These are phyloP conservation scores for Gaultheria prostrata DNA, from an alignment of 148 eudicot genomes.

Conservation along the genomic window DNA sequence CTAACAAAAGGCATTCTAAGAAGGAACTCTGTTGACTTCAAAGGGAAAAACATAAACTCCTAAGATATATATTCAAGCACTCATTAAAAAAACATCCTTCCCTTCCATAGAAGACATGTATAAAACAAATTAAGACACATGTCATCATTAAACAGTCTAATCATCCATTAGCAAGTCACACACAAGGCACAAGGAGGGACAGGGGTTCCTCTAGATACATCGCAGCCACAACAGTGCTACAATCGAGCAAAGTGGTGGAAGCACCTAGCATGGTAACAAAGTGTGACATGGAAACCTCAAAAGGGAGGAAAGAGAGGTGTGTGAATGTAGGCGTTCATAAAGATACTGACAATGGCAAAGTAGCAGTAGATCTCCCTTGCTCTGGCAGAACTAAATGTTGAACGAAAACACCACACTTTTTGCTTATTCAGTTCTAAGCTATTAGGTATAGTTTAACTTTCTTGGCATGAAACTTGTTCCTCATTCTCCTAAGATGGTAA, in stretches of 20 bases:
- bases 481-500: neutral
- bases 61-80: neutral
- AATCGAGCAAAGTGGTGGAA: neutral
- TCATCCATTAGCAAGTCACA: neutral
- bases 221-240: neutral
- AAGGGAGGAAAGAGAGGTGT: neutral
- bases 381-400: neutral
- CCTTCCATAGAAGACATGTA: neutral
- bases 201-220: neutral
- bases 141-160: conserved; percentile 1
- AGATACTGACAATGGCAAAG: too few species aligned
- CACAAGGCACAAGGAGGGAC: neutral
- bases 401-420: neutral
- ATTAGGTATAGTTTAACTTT: neutral
- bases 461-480: neutral
- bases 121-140: neutral
- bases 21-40: neutral
- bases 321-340: neutral
- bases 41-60: neutral
- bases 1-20: neutral
- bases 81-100: neutral
- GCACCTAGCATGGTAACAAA: neutral
- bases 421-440: neutral
- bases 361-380: too few species aligned
- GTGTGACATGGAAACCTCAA: neutral